Percentiles rank a stretch among this genome's conserved stretches.
Evolutionary conservation across 2,329 filamentous ascomycete genomes (phyloP).

Genomic region (Neodidymelliopsis sp.): DNA sequence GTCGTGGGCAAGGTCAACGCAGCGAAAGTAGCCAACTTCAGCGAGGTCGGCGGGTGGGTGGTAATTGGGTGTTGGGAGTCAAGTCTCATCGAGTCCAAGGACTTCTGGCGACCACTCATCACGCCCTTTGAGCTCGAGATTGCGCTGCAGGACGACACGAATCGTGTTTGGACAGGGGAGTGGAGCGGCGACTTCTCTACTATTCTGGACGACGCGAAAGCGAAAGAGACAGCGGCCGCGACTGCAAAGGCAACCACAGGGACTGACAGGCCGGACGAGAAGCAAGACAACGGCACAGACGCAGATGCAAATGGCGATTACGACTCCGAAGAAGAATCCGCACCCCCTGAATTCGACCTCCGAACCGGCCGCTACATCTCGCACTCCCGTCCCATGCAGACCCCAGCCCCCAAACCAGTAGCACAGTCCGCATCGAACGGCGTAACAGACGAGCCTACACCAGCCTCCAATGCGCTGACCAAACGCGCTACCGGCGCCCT

Average conservation of each 20-base stretch:
- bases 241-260: constrained; percentile 56
- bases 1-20: constrained; percentile 97
- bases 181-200: constrained; percentile 89
- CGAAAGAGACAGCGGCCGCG: constrained; percentile 59
- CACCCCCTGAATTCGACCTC: constrained; percentile 88
- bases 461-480: constrained; percentile 63
- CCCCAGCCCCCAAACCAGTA: constrained; percentile 30
- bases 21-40: constrained; percentile 95
- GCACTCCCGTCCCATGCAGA: constrained; percentile 74
- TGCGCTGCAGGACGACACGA: constrained; percentile 75
- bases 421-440: constrained; percentile 2
- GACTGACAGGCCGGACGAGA: constrained; percentile 21
- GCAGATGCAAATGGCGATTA: constrained; percentile 57
- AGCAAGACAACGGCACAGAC: constrained; percentile 22
- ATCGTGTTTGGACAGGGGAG: constrained; percentile 82
- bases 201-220: constrained; percentile 57
- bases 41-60: constrained; percentile 94
- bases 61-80: constrained; percentile 99
- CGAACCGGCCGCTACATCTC: constrained; percentile 84
- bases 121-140: constrained; percentile 94
- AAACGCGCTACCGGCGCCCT: constrained; percentile 74
- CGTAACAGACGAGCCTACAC: constrained; percentile 9
- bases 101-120: constrained; percentile 87
- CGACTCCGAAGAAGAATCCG: constrained; percentile 73
- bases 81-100: constrained; percentile 85